phyloP scores from a whole-genome alignment of 2,329 filamentous ascomycete species.

The Spiromastix sp. region DNA sequence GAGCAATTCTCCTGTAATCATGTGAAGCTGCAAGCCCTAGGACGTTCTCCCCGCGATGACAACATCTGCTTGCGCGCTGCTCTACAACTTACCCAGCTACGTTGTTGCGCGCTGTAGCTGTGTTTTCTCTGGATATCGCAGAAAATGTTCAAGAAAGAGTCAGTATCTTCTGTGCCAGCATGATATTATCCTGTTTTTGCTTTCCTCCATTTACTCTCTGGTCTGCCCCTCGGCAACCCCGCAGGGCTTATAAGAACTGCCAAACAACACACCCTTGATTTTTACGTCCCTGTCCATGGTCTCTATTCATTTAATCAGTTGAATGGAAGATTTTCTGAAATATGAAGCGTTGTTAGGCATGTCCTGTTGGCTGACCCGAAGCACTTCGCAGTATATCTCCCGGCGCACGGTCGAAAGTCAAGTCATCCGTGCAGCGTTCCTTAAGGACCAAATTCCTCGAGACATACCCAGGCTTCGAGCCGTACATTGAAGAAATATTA shows the following conservation, averaged over 20 bases:
- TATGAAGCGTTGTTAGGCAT: too few species aligned
- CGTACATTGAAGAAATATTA: constrained; percentile 85
- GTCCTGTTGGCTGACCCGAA: too few species aligned
- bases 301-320: too few species aligned
- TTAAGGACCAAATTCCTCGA: constrained; percentile 74
- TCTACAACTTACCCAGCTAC: too few species aligned
- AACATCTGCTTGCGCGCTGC: too few species aligned
- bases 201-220: constrained; percentile 4
- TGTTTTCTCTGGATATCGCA: too few species aligned
- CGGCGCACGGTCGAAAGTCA: constrained; percentile 64
- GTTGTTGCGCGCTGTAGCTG: too few species aligned
- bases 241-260: constrained; percentile 1
- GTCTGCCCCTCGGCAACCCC: neutral
- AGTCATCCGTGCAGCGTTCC: constrained; percentile 83
- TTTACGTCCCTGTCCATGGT: neutral
- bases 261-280: constrained; percentile 1
- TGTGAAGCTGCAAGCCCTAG: too few species aligned
- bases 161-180: constrained; percentile 31
- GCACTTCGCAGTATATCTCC: constrained; percentile 10
- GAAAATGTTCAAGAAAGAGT: constrained; percentile 96
- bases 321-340: too few species aligned
- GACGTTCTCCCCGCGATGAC: too few species aligned
- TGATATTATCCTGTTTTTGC: neutral
- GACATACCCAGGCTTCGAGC: constrained; percentile 75
- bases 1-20: too few species aligned